Evolutionary conservation across 129 eudicot genomes (phyloP).

Genomic region (Escallonia rubra): DNA sequence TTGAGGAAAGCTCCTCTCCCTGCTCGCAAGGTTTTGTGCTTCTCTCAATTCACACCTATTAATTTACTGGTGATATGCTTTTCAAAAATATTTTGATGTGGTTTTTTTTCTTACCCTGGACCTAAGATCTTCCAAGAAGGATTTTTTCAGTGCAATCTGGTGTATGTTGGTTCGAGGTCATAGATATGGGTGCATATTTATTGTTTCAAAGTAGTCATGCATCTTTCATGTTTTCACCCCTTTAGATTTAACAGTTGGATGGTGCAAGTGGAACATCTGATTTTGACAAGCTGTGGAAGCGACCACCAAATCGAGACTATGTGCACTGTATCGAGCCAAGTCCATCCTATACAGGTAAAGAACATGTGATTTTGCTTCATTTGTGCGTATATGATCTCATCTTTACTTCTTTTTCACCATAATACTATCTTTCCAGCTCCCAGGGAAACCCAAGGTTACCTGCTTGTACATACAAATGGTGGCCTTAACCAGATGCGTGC

Average conservation of each 20-base stretch:
- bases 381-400: background rate
- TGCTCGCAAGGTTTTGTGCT: constrained; percentile 64
- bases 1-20: constrained; percentile 45
- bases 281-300: constrained; percentile 79
- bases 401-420: constrained; percentile 2
- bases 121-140: background rate
- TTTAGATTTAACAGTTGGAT: constrained; percentile 97
- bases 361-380: constrained; percentile 3
- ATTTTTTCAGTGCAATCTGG: background rate
- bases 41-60: constrained; percentile 15
- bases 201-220: constrained; percentile 42
- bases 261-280: constrained; percentile 54
- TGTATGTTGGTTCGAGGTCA: constrained; percentile 4
- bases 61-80: constrained; percentile 2
- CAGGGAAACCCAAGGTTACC: constrained; percentile 75
- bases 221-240: constrained; percentile 83
- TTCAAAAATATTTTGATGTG: background rate
- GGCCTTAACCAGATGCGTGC: constrained; percentile 99
- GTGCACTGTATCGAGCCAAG: constrained; percentile 70
- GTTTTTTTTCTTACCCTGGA: constrained; percentile 1
- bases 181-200: constrained; percentile 14
- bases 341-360: constrained; percentile 50
- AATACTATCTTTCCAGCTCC: constrained; percentile 42
- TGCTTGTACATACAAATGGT: constrained; percentile 93
- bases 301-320: constrained; percentile 73